Evolutionary conservation across 495 filamentous ascomycete species (phyloP).

Genomic region (Podospora sp.): DNA sequence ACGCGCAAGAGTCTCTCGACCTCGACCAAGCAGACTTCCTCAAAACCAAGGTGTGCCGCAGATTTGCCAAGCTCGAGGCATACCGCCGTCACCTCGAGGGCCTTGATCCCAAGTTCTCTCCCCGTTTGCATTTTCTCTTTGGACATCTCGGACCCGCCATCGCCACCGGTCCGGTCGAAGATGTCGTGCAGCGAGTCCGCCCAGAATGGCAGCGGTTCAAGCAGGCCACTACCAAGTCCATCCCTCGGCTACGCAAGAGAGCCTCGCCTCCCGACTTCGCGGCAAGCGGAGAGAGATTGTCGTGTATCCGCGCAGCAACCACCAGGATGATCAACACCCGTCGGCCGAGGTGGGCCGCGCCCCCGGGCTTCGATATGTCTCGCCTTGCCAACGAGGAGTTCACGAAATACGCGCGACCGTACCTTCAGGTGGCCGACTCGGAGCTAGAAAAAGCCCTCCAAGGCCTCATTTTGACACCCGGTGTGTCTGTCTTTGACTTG

Average conservation of each 20-base stretch:
- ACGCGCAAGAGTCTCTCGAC: not conserved
- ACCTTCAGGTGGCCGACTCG: slow-evolving; percentile 12
- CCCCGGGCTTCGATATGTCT: slow-evolving; percentile 12
- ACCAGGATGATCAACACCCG: not conserved
- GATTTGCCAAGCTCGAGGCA: slow-evolving; percentile 60
- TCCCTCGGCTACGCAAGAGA: slow-evolving; percentile 44
- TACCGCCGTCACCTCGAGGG: slow-evolving; percentile 27
- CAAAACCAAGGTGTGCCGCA: slow-evolving; percentile 60
- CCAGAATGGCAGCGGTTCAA: slow-evolving; percentile 38
- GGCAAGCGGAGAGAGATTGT: slow-evolving; percentile 42
- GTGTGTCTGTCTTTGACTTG: not conserved
- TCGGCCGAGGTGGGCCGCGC: not conserved
- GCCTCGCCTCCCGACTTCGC: slow-evolving; percentile 34
- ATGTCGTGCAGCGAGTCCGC: slow-evolving; percentile 22
- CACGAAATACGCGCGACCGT: slow-evolving; percentile 15
- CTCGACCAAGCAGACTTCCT: slow-evolving; percentile 37
- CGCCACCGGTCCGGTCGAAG: slow-evolving; percentile 20
- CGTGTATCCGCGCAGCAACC: not conserved
- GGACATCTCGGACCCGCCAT: slow-evolving; percentile 23
- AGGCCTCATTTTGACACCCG: not conserved
- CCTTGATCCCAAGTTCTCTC: not conserved
- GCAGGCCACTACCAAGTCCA: slow-evolving; percentile 30
- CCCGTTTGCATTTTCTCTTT: slow-evolving; percentile 25
- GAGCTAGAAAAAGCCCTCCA: slow-evolving; percentile 5
- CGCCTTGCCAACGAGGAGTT: slow-evolving; percentile 19